phyloP scores from a whole-genome alignment of 1,139 yeast species.

The Suhomyces coccinellae region DNA sequence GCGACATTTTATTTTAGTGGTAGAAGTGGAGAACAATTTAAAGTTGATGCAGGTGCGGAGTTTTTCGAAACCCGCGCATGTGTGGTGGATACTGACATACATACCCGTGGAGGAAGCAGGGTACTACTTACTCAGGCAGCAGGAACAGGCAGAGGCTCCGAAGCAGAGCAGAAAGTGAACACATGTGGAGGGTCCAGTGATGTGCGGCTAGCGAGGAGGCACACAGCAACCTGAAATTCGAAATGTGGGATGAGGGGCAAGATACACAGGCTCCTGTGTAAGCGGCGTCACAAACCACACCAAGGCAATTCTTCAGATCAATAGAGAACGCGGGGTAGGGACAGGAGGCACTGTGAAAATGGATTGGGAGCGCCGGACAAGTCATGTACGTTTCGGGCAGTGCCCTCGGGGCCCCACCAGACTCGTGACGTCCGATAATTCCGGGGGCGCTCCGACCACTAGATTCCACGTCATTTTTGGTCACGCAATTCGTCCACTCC shows the following conservation, averaged over 20 bases:
- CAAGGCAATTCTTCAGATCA: conserved; percentile 8
- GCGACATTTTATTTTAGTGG: conserved; percentile 7
- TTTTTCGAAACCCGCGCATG: neutral
- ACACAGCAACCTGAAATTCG: no score
- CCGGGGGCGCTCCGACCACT: conserved; percentile 2
- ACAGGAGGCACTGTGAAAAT: neutral
- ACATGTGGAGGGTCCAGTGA: no score
- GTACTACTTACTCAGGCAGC: neutral
- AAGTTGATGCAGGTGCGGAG: neutral
- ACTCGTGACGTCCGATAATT: conserved; percentile 5
- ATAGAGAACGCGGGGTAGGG: conserved; percentile 8
- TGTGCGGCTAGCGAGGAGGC: neutral
- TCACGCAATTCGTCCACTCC: conserved; percentile 13
- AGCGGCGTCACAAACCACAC: neutral
- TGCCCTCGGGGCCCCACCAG: conserved; percentile 2
- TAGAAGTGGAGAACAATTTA: conserved; percentile 6
- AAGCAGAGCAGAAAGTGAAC: no score
- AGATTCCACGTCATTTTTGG: conserved; percentile 6
- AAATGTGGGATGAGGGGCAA: no score
- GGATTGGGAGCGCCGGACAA: conserved; percentile 1
- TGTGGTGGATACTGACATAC: neutral
- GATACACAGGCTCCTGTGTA: no score
- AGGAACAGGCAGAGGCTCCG: neutral
- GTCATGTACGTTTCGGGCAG: conserved; percentile 1
- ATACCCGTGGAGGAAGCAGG: neutral